Base-by-base conservation (phyloP, 768 basidiomycete species). In the Kwoniella heveanensis region DNA sequence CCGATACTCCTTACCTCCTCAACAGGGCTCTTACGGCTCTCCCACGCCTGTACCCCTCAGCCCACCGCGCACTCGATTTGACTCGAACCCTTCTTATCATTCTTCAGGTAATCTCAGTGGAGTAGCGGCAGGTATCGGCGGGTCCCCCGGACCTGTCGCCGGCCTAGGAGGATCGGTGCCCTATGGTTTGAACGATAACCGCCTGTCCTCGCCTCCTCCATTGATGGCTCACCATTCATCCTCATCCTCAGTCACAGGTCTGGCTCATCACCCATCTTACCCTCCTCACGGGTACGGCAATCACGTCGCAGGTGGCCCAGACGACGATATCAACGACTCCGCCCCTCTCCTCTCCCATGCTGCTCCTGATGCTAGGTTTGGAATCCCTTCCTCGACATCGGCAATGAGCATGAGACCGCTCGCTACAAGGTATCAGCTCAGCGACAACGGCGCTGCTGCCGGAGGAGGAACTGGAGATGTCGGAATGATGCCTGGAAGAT, bases 321-420 rank as follows among this genome's bases (percentile, higher is more conserved):
- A 71, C 32, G 74, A 71, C 32, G 74, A 76, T 59, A 54, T 67
- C 26, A 73, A 76, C 55, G 74, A 76, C 54, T 71, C 69, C 32
- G 74, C 74, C n/a, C 74, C 74, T 1, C 59, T 76, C 1, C 65
- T 76, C 0, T 39, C 66, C 4, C 72, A 73, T 44, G 72, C 74
- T 17, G 50, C 64, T 17, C 59, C 68, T 17, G 67, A 68, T 47
- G 30, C 64, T 5, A 55, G 72, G 26, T 68, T 71, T 53, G 74
- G 69, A 22, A 64, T 69, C 2, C 63, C 65, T 0, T 49, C 61
- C 7, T 39, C 51, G 2, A 44, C n/a, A 8, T 49, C 53, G 17
- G 54, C 57, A 30, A 62, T 65, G 62, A 57, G 62, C 6, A 56
- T 66, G 56, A 19, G 37, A 25, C 55, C 55, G 19, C 44, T 47